These are phyloP conservation scores for Blastobotrys elegans DNA, from an alignment of 1,139 yeast genomes.

Conservation along the genomic window DNA sequence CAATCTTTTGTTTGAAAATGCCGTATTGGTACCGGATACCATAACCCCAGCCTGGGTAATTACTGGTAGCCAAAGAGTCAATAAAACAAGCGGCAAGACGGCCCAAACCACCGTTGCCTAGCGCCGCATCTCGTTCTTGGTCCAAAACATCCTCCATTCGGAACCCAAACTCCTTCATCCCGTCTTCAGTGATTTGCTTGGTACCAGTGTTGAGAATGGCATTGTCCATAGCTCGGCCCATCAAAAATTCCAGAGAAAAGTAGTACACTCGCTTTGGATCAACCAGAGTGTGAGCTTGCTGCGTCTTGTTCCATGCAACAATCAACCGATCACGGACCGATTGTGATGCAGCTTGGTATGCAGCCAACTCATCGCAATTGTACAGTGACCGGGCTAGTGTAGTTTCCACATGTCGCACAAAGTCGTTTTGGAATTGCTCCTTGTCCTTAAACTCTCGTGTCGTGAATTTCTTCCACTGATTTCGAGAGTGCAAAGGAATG, in stretches of 20 bases:
- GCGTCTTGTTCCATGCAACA: constrained; percentile 90
- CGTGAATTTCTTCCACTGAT: constrained; percentile 67
- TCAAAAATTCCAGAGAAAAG: constrained; percentile 79
- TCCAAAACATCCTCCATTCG: constrained; percentile 78
- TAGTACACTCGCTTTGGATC: constrained; percentile 88
- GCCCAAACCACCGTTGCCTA: constrained; percentile 95
- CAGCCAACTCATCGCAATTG: constrained; percentile 89
- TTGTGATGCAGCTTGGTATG: constrained; percentile 82
- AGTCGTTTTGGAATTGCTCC: constrained; percentile 62
- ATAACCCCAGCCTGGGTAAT: constrained; percentile 96
- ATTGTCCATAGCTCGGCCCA: constrained; percentile 95
- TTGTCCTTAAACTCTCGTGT: constrained; percentile 46
- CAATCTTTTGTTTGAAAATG: constrained; percentile 83
- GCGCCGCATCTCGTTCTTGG: constrained; percentile 89
- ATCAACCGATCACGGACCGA: constrained; percentile 76
- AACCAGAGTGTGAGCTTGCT: constrained; percentile 77
- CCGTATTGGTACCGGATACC: constrained; percentile 93
- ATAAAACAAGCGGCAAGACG: constrained; percentile 92
- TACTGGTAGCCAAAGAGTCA: constrained; percentile 80
- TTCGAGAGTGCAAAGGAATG: constrained; percentile 74
- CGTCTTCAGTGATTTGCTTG: constrained; percentile 48
- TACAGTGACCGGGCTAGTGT: constrained; percentile 83
- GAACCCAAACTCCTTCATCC: constrained; percentile 77
- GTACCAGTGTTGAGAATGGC: constrained; percentile 75
- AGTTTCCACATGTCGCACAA: constrained; percentile 84